These are phyloP conservation scores for Botrytis paeoniae DNA, from an alignment of 2,329 filamentous ascomycete species.

Conservation along the genomic window DNA sequence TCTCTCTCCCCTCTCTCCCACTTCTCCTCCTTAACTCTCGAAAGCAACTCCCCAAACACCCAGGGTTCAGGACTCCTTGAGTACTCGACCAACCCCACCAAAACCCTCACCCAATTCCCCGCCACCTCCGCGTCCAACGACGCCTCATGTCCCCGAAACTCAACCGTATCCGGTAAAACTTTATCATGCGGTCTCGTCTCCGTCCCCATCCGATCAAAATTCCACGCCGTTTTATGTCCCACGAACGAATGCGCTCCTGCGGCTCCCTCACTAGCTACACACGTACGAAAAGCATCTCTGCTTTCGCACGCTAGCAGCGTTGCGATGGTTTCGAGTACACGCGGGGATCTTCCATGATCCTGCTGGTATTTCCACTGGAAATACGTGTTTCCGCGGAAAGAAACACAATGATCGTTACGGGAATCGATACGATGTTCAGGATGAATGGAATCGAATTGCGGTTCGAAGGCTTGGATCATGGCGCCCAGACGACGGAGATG, in stretches of 20 bases:
- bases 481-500: conserved; percentile 34
- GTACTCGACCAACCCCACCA: conserved; percentile 24
- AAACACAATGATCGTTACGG: neutral
- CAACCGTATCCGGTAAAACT: conserved; percentile 22
- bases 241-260: neutral
- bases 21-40: conserved; percentile 12
- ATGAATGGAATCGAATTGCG: conserved; percentile 34
- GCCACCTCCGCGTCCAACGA: conserved; percentile 24
- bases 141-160: conserved; percentile 34
- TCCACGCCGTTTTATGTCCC: neutral
- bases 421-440: conserved; percentile 10
- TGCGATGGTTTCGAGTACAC: neutral
- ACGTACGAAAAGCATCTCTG: neutral
- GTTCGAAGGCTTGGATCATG: conserved; percentile 35
- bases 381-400: neutral
- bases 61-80: neutral
- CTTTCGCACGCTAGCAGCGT: neutral
- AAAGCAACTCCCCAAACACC: neutral
- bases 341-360: neutral
- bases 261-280: neutral
- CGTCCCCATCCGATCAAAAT: neutral
- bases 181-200: neutral
- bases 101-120: conserved; percentile 26
- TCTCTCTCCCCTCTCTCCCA: conserved; percentile 16
- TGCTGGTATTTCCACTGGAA: neutral